Base-by-base conservation (phyloP, 1,284 basidiomycete species). In the Ganoderma lucidum region DNA sequence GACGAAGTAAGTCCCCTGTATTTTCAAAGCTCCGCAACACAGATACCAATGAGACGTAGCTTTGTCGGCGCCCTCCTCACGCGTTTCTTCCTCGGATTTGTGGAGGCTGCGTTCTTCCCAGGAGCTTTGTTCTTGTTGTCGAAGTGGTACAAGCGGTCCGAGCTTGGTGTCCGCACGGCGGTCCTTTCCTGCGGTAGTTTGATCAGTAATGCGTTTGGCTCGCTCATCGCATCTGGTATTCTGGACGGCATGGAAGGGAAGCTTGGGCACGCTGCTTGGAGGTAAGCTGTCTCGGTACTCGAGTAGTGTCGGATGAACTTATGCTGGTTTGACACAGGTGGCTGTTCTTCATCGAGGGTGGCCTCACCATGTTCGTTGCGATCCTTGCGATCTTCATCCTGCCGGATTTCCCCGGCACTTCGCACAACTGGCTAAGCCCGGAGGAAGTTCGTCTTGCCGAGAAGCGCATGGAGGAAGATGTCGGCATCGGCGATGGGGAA, bases 121-220 rank as follows among this genome's bases (percentile, higher is more conserved):
- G 92, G 91, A 32, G 78, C 81, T 5, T 78, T 85, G n/a, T 89
- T 88, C 79, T 81, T 92, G 35, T 81, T 93, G 23, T 92, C 92
- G 0, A 93, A 91, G 80, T 90, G 91, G 92, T 93, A 89, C 79
- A 92, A 87, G 65, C 82, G 86, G 15, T 84, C 82, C 39, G 93
- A 94, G 75, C 83, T 93, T 39, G 92, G 91, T 55, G 79, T 91
- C 60, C 85, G 95, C 67, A 94, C 90, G 39, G 90, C 93, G 10
- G 81, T 93, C 62, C 85, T 96, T 19, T 90, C 88, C 69, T 90
- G 88, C 73, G 93, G 93, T 8, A 88, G 84, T 76, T 83, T 96
- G 63, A 89, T 95, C 71, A 92, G 90, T 69, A 96, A 95, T 81
- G 94, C 93, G 0, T 95, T 96, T 77, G 93, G 94, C 17, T 85